Evolutionary conservation across 768 basidiomycete genomes (phyloP).

Genomic region (Mycena maculata): DNA sequence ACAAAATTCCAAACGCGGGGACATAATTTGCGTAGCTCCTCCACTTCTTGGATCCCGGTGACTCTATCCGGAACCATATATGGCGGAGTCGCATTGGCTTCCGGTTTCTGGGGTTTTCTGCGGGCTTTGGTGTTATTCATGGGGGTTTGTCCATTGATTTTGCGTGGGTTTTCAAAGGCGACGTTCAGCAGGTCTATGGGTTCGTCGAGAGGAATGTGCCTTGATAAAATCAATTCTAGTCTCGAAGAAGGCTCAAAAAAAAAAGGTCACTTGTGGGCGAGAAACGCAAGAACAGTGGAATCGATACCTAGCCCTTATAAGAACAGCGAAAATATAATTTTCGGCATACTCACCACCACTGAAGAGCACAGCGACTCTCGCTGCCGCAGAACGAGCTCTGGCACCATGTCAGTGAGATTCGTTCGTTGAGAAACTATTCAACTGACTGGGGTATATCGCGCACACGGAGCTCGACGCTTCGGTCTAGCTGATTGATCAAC

Average conservation of each 20-base stretch:
- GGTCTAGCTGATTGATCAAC: slow-evolving; percentile 66
- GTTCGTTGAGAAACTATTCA: slow-evolving; percentile 38
- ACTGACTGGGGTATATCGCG: slow-evolving; percentile 69
- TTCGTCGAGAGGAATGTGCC: slow-evolving; percentile 79
- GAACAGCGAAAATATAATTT: not conserved
- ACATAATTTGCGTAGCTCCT: slow-evolving; percentile 81
- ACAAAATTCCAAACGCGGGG: slow-evolving; percentile 93
- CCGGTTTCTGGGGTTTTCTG: slow-evolving; percentile 28
- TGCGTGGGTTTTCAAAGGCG: slow-evolving; percentile 95
- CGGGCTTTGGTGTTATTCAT: slow-evolving; percentile 51
- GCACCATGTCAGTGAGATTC: not conserved
- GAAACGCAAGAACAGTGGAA: slow-evolving; percentile 82
- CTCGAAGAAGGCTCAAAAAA: not conserved
- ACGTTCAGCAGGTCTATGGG: slow-evolving; percentile 95
- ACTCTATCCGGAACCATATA: slow-evolving; percentile 92
- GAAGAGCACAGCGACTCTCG: slow-evolving; percentile 87
- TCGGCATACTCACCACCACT: slow-evolving; percentile 63
- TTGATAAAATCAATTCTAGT: slow-evolving; percentile 42
- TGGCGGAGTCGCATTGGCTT: slow-evolving; percentile 27
- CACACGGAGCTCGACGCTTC: slow-evolving; percentile 77
- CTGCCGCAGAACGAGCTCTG: slow-evolving; percentile 46
- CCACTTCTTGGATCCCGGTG: slow-evolving; percentile 81
- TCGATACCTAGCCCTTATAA: slow-evolving; percentile 73
- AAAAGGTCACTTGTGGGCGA: slow-evolving; percentile 75
- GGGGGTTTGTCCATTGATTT: slow-evolving; percentile 61